Percentiles rank a stretch among this genome's conserved stretches.
These are phyloP conservation scores for Wickerhamomyces hampshirensis DNA, from an alignment of 805 yeast genomes.

Conservation along the genomic window DNA sequence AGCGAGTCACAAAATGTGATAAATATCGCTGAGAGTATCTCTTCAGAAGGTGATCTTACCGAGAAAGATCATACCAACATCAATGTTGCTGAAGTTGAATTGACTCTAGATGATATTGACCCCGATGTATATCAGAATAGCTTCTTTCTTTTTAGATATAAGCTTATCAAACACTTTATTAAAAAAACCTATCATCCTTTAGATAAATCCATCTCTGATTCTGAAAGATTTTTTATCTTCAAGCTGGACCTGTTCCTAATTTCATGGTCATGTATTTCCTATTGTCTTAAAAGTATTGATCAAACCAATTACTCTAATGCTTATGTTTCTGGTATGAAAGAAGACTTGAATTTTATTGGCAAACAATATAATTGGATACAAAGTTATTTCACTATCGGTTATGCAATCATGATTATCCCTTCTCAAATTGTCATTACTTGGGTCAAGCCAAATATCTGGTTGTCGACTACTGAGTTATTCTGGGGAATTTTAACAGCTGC, in stretches of 20 bases:
- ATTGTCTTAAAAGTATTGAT: conserved; percentile 26
- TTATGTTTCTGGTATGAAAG: conserved; percentile 47
- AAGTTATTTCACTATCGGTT: conserved; percentile 46
- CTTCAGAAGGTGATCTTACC: too few species aligned
- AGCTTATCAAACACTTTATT: conserved; percentile 2
- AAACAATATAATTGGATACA: conserved; percentile 51
- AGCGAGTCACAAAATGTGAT: too few species aligned
- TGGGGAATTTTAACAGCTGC: conserved; percentile 50
- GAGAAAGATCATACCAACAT: too few species aligned
- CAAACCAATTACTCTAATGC: conserved; percentile 50
- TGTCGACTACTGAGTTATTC: conserved; percentile 31
- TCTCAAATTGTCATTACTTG: conserved; percentile 21
- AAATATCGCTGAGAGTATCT: too few species aligned
- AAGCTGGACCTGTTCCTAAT: conserved; percentile 3
- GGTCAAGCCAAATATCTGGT: conserved; percentile 18
- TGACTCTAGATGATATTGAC: too few species aligned
- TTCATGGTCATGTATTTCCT: conserved; percentile 4
- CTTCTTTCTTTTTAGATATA: conserved; percentile 1
- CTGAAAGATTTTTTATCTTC: conserved; percentile 5
- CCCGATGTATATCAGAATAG: conserved; percentile 4
- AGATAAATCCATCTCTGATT: conserved; percentile 1
- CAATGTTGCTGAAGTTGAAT: too few species aligned
- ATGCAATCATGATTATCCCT: conserved; percentile 48
- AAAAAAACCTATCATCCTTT: conserved; percentile 4
- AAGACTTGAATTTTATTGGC: conserved; percentile 44